These are phyloP conservation scores for Alternaria dauci DNA, from an alignment of 2,329 filamentous ascomycete genomes.

Conservation along the genomic window DNA sequence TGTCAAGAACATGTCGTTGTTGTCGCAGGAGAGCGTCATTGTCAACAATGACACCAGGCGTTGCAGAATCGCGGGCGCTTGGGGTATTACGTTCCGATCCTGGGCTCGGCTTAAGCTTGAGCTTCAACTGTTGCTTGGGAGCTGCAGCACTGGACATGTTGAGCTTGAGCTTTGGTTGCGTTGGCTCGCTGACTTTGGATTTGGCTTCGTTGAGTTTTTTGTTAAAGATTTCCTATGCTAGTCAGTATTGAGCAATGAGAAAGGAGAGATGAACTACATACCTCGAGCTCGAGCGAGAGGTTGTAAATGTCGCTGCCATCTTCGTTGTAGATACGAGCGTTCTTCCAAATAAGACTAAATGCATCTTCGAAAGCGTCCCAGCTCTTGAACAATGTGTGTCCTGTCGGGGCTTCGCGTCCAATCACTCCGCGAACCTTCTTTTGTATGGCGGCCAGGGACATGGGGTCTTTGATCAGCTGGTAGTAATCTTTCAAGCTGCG, in stretches of 20 bases:
- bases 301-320: constrained; percentile 86
- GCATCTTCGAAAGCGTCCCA: constrained; percentile 86
- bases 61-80: constrained; percentile 52
- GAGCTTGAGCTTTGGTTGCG: constrained; percentile 80
- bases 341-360: constrained; percentile 82
- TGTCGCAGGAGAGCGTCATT: constrained; percentile 63
- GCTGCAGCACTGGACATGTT: constrained; percentile 63
- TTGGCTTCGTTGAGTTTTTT: constrained; percentile 75
- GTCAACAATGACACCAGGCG: constrained; percentile 62
- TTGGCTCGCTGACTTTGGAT: constrained; percentile 73
- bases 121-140: constrained; percentile 65
- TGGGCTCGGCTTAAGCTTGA: constrained; percentile 61
- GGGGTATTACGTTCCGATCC: constrained; percentile 52
- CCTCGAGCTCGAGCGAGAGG: constrained; percentile 81
- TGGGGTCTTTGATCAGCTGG: constrained; percentile 79
- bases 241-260: constrained; percentile 19
- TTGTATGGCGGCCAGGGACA: constrained; percentile 79
- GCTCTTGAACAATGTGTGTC: constrained; percentile 74
- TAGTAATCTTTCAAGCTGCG: constrained; percentile 86
- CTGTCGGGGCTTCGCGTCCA: constrained; percentile 69
- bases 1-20: constrained; percentile 60
- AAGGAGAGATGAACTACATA: constrained; percentile 48
- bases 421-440: constrained; percentile 79
- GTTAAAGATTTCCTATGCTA: constrained; percentile 71
- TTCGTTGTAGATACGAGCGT: constrained; percentile 89